Base-by-base conservation (phyloP, 371 early-diverging fungal genomes). In the Synchytrium microbalum region DNA sequence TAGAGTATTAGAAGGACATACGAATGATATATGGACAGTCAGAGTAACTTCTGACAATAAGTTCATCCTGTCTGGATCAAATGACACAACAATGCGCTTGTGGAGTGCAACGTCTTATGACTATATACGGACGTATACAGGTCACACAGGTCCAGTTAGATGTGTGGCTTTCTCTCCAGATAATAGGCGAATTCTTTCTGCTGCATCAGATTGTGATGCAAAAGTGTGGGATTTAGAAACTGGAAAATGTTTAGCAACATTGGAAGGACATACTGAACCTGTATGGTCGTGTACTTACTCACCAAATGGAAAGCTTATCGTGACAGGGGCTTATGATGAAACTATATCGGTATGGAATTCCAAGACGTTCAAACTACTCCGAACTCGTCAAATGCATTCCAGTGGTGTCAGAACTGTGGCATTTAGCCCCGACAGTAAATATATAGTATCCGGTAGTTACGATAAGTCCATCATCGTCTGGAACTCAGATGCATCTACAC, bases 271-370 rank as follows among this genome's bases (percentile, higher is more conserved):
- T 70, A 85, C 87, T 1, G 91, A 92, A 64, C 95, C 95, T 28
- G 91, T 99, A 0, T 91, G 94, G 89, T 86, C 91, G 58, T 75
- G 78, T 32, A 91, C 92, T 2, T 89, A 90, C 69, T 94, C 96
- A 72, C 91, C 86, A 69, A 78, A 92, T 66, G 80, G 84, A 16
- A 86, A 88, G 52, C 80, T 96, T 60, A 88, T 97, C 30, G 89
- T 94, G 1, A 89, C 92, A 60, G 96, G 94, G 0, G 87, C 91
- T 14, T 86, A 92, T 65, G 99, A 98, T 66, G 83, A 86, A 16
- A 83, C 86, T 0, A 81, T 98, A n/a, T 89, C 91, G 62, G 81
- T 98, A 32, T 99, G 99, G 99, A 96, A 96, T 70, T 75, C 89
- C 13, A 90, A 91, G 58, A 87, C 85, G 32, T 96, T 93, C 8